Evolutionary conservation across 306 rosid species (phyloP).

Genomic region (Hippophae gyantsensis): DNA sequence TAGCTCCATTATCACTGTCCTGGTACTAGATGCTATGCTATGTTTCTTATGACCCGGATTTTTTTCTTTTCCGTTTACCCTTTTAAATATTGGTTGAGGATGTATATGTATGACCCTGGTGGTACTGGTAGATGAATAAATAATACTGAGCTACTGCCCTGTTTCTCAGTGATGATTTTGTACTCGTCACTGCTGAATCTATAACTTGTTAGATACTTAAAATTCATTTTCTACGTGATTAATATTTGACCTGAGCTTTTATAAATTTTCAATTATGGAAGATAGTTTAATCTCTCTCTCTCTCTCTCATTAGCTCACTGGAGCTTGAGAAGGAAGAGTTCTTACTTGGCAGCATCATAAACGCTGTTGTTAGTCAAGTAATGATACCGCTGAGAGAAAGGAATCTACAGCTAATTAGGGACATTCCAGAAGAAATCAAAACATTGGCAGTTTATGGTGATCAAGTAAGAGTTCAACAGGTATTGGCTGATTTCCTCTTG

Average conservation of each 20-base stretch:
- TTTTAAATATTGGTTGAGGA: neutral
- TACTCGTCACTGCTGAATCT: neutral
- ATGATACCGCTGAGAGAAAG: slow-evolving; percentile 82
- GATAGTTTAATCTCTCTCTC: slow-evolving; percentile 15
- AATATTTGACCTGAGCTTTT: neutral
- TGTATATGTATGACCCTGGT: neutral
- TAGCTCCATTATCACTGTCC: neutral
- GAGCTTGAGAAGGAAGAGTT: slow-evolving; percentile 86
- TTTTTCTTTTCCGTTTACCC: neutral
- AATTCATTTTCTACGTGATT: too few species aligned
- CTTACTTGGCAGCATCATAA: slow-evolving; percentile 77
- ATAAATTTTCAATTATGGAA: slow-evolving; percentile 14
- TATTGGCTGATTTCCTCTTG: slow-evolving; percentile 80
- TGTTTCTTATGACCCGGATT: neutral
- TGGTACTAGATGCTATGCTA: neutral
- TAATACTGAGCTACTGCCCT: neutral
- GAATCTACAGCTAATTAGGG: slow-evolving; percentile 82
- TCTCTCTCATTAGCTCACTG: slow-evolving; percentile 42
- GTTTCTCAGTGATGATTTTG: neutral
- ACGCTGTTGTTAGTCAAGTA: slow-evolving; percentile 98
- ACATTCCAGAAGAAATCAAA: slow-evolving; percentile 96
- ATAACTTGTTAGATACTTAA: neutral
- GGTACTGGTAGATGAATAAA: neutral
- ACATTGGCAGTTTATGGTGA: slow-evolving; percentile 84
- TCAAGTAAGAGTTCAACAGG: slow-evolving; percentile 88